Conservation (phyloP, 768 basidiomycete genomes). For the Pleurotus eryngii region DNA sequence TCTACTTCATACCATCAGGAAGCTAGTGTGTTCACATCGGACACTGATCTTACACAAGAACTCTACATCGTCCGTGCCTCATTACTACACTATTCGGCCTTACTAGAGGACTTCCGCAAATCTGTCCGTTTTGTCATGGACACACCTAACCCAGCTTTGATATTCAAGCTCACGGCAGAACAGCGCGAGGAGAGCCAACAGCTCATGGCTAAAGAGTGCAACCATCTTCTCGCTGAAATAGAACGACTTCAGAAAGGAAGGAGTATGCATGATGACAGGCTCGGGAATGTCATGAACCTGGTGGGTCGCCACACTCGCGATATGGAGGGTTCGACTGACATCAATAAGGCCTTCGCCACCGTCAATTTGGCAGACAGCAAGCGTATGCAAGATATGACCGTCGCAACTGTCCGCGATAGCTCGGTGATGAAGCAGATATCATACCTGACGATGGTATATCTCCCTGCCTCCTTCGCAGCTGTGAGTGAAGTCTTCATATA, state of each 20-base stretch:
- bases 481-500: slow-evolving; percentile 9
- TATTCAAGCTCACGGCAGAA: neutral
- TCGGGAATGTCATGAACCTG: slow-evolving; percentile 52
- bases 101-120: slow-evolving; percentile 45
- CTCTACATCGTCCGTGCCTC: slow-evolving; percentile 52
- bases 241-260: slow-evolving; percentile 38
- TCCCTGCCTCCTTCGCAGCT: slow-evolving; percentile 40
- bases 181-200: neutral
- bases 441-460: slow-evolving; percentile 46
- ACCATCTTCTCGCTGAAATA: slow-evolving; percentile 48
- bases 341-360: slow-evolving; percentile 38
- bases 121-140: slow-evolving; percentile 41
- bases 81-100: slow-evolving; percentile 44
- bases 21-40: slow-evolving; percentile 38
- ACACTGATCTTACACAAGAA: slow-evolving; percentile 43
- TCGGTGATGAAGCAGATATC: slow-evolving; percentile 36
- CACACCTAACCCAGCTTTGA: slow-evolving; percentile 38
- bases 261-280: slow-evolving; percentile 43
- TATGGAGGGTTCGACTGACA: too few relatives aligned
- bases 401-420: slow-evolving; percentile 32
- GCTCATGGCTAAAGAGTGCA: slow-evolving; percentile 37
- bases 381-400: slow-evolving; percentile 38
- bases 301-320: slow-evolving; percentile 22
- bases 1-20: slow-evolving; percentile 29
- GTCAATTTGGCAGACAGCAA: slow-evolving; percentile 47